phyloP scores from a whole-genome alignment of 208 protist species.

The Crithidia acanthocephali region DNA sequence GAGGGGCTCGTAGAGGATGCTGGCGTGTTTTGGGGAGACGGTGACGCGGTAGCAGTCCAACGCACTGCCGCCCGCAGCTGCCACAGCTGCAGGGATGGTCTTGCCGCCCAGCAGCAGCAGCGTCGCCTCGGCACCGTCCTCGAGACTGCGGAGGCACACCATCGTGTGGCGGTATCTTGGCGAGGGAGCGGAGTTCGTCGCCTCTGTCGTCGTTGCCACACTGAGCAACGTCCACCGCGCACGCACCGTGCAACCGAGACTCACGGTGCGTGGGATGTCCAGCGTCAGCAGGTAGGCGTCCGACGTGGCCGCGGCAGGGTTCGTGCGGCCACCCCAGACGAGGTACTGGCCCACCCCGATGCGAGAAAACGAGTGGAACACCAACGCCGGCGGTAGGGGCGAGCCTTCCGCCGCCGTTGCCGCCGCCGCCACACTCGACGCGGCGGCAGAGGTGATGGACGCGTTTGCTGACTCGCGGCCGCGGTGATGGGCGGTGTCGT shows the following conservation, averaged over 20 bases:
- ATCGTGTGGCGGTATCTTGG: slow-evolving; percentile 30
- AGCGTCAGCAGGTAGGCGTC: slow-evolving; percentile 59
- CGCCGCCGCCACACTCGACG: not conserved
- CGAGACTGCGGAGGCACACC: slow-evolving; percentile 10
- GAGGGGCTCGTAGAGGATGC: slow-evolving; percentile 27
- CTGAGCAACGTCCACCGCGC: slow-evolving; percentile 30
- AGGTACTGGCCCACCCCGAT: slow-evolving; percentile 55
- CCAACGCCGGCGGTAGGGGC: slow-evolving; percentile 45
- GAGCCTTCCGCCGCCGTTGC: not conserved
- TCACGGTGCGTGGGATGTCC: slow-evolving; percentile 34
- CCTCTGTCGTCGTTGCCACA: not conserved
- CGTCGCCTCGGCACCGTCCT: slow-evolving; percentile 10
- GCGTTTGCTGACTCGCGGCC: not conserved
- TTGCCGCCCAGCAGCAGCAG: slow-evolving; percentile 76
- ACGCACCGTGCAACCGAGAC: slow-evolving; percentile 17
- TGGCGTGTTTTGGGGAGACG: slow-evolving; percentile 1
- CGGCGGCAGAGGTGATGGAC: not conserved
- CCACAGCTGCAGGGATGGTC: not conserved
- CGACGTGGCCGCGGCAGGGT: slow-evolving; percentile 50
- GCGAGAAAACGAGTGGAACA: slow-evolving; percentile 79
- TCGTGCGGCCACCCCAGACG: slow-evolving; percentile 85
- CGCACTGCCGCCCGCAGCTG: not conserved
- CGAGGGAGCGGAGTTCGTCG: not conserved
- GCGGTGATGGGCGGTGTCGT: not conserved
- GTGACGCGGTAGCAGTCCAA: slow-evolving; percentile 29